Percentiles rank a stretch among this genome's conserved stretches.
These are phyloP conservation scores for Pyricularia sp. DNA, from an alignment of 2,329 filamentous ascomycete genomes.

Conservation along the genomic window DNA sequence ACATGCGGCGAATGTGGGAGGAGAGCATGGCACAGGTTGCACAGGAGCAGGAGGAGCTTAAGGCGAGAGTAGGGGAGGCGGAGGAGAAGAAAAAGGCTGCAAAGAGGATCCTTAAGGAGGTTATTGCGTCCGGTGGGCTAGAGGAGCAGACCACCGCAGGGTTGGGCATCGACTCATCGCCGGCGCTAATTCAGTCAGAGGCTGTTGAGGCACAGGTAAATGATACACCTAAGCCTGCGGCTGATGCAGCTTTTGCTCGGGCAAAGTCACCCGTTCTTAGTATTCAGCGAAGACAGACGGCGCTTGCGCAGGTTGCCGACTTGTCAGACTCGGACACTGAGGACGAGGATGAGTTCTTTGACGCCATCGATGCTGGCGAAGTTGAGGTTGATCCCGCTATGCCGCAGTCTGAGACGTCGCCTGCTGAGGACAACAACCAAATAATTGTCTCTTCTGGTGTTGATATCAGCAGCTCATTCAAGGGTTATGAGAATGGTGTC, in stretches of 20 bases:
- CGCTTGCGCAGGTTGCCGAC: constrained; percentile 61
- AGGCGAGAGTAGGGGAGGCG: constrained; percentile 78
- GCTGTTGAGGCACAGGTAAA: neutral
- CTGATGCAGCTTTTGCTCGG: constrained; percentile 16
- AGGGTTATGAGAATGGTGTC: constrained; percentile 84
- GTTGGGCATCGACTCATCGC: neutral
- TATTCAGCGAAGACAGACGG: constrained; percentile 50
- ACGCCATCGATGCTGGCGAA: constrained; percentile 88
- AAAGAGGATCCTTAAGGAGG: constrained; percentile 81
- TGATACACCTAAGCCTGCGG: constrained; percentile 5
- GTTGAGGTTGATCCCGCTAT: constrained; percentile 65
- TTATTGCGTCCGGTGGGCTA: constrained; percentile 49
- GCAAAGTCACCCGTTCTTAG: constrained; percentile 29
- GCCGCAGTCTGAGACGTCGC: constrained; percentile 36
- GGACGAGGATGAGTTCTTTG: constrained; percentile 76
- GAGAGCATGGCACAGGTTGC: constrained; percentile 98
- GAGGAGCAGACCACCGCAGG: constrained; percentile 15
- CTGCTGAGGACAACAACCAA: constrained; percentile 30
- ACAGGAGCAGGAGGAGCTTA: constrained; percentile 83
- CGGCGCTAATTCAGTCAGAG: constrained; percentile 3
- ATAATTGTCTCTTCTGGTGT: constrained; percentile 34
- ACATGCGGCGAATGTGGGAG: constrained; percentile 94
- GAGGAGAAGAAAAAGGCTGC: constrained; percentile 85
- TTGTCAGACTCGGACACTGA: constrained; percentile 75
- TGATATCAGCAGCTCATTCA: constrained; percentile 71